Conservation (phyloP, 345 rosid species). For the Capsella bursapastoris region DNA sequence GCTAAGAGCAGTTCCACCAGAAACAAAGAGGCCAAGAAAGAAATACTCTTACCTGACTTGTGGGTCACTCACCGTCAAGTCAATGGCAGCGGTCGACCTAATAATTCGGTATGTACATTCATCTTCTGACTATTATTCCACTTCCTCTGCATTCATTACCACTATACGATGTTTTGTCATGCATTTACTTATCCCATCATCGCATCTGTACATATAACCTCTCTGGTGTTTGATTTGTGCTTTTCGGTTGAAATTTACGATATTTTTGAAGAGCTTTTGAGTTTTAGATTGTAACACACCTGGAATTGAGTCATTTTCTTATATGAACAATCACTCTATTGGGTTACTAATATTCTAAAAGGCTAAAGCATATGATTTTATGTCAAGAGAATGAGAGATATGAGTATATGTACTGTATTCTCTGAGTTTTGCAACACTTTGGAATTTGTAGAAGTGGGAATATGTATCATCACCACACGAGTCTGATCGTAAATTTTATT, state of each 20-base stretch:
- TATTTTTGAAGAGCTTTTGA: too few species aligned
- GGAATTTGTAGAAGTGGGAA: background rate
- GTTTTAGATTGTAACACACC: background rate
- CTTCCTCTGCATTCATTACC: background rate
- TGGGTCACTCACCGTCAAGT: constrained; percentile 13
- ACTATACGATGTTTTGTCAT: background rate
- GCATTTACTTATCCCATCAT: constrained; percentile 9
- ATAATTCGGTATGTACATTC: background rate
- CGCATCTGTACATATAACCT: background rate
- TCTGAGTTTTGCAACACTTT: background rate
- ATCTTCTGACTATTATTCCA: background rate
- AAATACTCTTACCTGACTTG: constrained; percentile 16
- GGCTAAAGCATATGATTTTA: background rate
- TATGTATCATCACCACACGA: background rate
- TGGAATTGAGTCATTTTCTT: background rate
- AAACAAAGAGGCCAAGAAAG: background rate
- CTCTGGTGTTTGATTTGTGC: constrained; percentile 7
- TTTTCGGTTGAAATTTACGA: background rate
- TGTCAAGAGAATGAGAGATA: background rate
- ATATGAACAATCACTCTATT: background rate
- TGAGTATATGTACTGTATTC: background rate
- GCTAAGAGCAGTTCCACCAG: background rate
- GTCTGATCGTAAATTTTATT: background rate
- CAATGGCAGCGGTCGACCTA: background rate
- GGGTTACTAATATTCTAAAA: background rate